Evolutionary conservation across 805 yeast genomes (phyloP).

Genomic region (Pichia kluyveri): DNA sequence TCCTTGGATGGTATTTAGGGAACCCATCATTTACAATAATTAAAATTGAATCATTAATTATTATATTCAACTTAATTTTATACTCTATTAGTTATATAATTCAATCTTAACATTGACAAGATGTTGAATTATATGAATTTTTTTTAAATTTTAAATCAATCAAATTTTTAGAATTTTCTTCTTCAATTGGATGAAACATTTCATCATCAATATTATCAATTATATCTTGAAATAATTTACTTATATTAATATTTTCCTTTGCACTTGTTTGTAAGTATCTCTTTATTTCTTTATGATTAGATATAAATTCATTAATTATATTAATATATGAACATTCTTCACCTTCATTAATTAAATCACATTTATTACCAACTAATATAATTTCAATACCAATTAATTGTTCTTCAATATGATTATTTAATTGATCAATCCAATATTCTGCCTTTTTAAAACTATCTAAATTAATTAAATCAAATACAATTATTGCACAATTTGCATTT

Average conservation of each 20-base stretch:
- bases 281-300: constrained; percentile 11
- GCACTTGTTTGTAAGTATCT: constrained; percentile 50
- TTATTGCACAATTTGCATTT: constrained; percentile 74
- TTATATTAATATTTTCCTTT: constrained; percentile 57
- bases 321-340: constrained; percentile 17
- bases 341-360: constrained; percentile 40
- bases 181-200: constrained; percentile 18
- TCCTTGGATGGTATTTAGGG: background rate
- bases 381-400: constrained; percentile 21
- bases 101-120: constrained; percentile 14
- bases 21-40: background rate
- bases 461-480: constrained; percentile 77
- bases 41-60: background rate
- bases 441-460: constrained; percentile 52
- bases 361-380: constrained; percentile 73
- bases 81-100: background rate
- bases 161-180: constrained; percentile 9
- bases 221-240: constrained; percentile 31
- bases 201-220: constrained; percentile 21
- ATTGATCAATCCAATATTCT: constrained; percentile 83
- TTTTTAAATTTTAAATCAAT: constrained; percentile 17
- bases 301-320: constrained; percentile 17
- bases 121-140: background rate
- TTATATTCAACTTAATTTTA: background rate
- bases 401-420: constrained; percentile 25